A percentile compares a stretch with the other conserved stretches of the same genome.
phyloP scores from a whole-genome alignment of 139 green algal species.

The Chlamydomonas sphaeroides region DNA sequence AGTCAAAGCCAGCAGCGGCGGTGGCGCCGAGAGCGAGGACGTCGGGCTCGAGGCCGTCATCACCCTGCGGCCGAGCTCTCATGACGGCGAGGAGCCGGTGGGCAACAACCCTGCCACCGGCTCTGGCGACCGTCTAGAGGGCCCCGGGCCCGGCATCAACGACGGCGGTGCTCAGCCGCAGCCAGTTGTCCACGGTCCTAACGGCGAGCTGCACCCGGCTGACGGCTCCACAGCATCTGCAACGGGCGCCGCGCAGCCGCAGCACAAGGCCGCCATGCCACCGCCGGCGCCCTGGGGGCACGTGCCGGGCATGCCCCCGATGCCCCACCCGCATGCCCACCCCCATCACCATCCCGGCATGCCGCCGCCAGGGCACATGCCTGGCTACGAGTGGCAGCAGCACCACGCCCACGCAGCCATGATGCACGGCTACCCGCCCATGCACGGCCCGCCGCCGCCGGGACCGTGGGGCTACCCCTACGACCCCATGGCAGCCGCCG shows the following conservation, averaged over 20 bases:
- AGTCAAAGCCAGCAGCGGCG: background rate
- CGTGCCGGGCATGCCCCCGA: background rate
- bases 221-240: background rate
- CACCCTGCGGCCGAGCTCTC: background rate
- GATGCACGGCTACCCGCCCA: conserved; percentile 1
- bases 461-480: background rate
- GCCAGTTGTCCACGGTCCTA: background rate
- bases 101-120: background rate
- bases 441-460: background rate
- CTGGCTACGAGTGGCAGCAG: conserved; percentile 7
- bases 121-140: background rate
- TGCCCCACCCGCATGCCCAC: background rate
- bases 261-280: too few species aligned
- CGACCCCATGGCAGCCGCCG: conserved; percentile 10
- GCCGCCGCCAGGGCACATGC: too few species aligned
- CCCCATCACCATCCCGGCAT: background rate
- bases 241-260: too few species aligned
- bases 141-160: background rate
- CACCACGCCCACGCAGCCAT: background rate
- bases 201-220: too few species aligned
- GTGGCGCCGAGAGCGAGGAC: conserved; percentile 18
- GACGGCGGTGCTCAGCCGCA: background rate
- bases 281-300: background rate
- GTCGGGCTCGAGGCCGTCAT: conserved; percentile 34
- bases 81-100: background rate